Conservation (phyloP, 148 eudicot species). For the Drosera capensis region DNA sequence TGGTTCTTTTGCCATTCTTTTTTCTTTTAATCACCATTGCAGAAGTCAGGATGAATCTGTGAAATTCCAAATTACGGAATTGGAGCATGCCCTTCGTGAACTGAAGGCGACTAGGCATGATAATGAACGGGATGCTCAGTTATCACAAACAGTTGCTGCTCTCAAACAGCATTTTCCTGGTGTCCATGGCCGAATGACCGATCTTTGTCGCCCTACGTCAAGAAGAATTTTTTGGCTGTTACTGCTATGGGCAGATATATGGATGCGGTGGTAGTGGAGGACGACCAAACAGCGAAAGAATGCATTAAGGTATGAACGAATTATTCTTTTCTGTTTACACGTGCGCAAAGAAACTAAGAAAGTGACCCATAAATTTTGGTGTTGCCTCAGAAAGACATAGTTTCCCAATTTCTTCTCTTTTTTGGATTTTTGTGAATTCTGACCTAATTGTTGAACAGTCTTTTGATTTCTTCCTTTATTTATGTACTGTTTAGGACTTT, state of each 20-base stretch:
- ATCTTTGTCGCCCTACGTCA: constrained; percentile 88
- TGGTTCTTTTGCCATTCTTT: constrained; percentile 1
- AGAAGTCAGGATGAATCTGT: constrained; percentile 53
- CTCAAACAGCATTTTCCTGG: constrained; percentile 83
- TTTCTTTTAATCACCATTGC: constrained; percentile 9
- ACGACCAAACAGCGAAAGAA: constrained; percentile 90
- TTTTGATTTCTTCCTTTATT: too few species aligned
- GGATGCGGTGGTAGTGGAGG: constrained; percentile 98
- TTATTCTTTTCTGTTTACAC: background rate
- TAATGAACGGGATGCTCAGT: constrained; percentile 80
- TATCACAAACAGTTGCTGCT: constrained; percentile 87
- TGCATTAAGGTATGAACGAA: constrained; percentile 64
- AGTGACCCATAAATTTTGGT: background rate
- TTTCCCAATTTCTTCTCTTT: too few species aligned
- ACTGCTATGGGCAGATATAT: constrained; percentile 98
- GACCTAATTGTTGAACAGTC: too few species aligned
- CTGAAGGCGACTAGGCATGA: constrained; percentile 90
- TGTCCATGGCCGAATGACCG: constrained; percentile 98
- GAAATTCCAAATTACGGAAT: constrained; percentile 50
- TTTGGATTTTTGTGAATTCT: too few species aligned
- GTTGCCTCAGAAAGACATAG: too few species aligned
- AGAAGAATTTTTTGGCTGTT: constrained; percentile 92
- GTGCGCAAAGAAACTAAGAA: too few species aligned
- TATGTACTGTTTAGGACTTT: too few species aligned
- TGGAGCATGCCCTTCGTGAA: constrained; percentile 71